Evolutionary conservation across 1,139 yeast species (phyloP).

Genomic region (Geotrichum europaeum): DNA sequence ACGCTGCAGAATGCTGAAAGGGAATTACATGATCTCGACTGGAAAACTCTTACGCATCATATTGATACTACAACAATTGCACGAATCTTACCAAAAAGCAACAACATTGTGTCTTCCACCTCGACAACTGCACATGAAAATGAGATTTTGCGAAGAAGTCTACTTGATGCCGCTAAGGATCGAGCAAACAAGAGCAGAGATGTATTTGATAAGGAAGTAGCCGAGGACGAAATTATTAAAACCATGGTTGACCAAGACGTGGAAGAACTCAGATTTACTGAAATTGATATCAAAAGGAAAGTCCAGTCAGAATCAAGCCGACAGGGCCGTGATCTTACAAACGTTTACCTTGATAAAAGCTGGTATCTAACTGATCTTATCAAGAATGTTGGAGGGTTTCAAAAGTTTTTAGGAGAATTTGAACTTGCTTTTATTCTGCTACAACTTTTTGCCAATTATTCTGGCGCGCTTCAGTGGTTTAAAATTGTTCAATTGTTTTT

Average conservation of each 20-base stretch:
- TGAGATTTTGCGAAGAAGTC: constrained; percentile 31
- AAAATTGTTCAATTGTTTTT: constrained; percentile 36
- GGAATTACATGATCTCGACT: constrained; percentile 14
- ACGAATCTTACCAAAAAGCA: constrained; percentile 26
- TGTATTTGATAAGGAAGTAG: constrained; percentile 18
- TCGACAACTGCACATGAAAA: constrained; percentile 41
- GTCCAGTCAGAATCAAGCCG: constrained; percentile 8
- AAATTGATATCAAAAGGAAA: constrained; percentile 36
- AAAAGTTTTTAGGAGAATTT: constrained; percentile 36
- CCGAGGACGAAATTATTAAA: constrained; percentile 31
- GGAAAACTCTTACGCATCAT: constrained; percentile 28
- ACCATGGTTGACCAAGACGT: constrained; percentile 33
- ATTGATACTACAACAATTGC: constrained; percentile 22
- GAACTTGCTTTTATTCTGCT: constrained; percentile 38
- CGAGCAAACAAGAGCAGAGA: constrained; percentile 14
- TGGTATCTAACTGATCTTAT: constrained; percentile 38
- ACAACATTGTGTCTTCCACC: constrained; percentile 32
- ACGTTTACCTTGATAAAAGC: constrained; percentile 41
- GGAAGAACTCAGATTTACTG: constrained; percentile 34
- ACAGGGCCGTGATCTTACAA: constrained; percentile 33
- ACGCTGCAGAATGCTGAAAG: constrained; percentile 1
- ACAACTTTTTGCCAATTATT: constrained; percentile 41
- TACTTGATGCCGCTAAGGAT: constrained; percentile 26
- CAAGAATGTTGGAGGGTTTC: constrained; percentile 21
- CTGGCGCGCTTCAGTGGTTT: constrained; percentile 44